These are phyloP conservation scores for Calendula officinalis DNA, from an alignment of 129 eudicot genomes.

Conservation along the genomic window DNA sequence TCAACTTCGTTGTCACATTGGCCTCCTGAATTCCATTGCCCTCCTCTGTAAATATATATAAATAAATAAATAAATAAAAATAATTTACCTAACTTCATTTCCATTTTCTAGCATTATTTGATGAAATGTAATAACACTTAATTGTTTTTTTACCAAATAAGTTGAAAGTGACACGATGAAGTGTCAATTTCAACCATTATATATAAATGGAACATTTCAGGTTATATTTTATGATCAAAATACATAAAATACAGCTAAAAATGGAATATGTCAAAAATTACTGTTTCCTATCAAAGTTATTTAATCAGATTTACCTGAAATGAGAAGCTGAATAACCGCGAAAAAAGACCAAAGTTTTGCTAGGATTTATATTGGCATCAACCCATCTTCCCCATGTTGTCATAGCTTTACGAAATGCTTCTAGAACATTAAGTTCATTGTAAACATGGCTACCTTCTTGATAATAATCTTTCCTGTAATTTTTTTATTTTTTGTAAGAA, in stretches of 20 bases:
- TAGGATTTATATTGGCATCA: conserved; percentile 35
- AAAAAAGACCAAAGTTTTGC: conserved; percentile 41
- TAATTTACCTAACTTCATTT: neutral
- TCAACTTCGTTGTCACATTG: conserved; percentile 76
- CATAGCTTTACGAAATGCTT: conserved; percentile 54
- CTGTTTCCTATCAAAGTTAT: neutral
- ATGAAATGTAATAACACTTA: too few species aligned
- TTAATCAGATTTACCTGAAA: conserved; percentile 33
- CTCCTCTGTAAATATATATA: conserved; percentile 53
- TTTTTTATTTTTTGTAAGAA: neutral
- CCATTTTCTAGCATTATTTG: conserved; percentile 1
- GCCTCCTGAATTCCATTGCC: conserved; percentile 97
- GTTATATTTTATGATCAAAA: conserved; percentile 6
- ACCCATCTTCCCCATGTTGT: conserved; percentile 47
- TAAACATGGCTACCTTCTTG: conserved; percentile 69
- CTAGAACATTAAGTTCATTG: conserved; percentile 38
- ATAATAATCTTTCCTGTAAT: conserved; percentile 56
- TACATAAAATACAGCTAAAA: neutral
- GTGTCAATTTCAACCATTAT: neutral
- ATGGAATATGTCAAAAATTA: neutral
- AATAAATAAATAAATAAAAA: neutral
- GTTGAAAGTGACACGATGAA: neutral
- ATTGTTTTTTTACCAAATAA: neutral
- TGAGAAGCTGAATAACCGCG: conserved; percentile 53
- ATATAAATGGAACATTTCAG: neutral